Evolutionary conservation across 345 rosid species (phyloP), one percentile per base, ranked within the genome.

Genomic region (Boechera divaricarpa): DNA sequence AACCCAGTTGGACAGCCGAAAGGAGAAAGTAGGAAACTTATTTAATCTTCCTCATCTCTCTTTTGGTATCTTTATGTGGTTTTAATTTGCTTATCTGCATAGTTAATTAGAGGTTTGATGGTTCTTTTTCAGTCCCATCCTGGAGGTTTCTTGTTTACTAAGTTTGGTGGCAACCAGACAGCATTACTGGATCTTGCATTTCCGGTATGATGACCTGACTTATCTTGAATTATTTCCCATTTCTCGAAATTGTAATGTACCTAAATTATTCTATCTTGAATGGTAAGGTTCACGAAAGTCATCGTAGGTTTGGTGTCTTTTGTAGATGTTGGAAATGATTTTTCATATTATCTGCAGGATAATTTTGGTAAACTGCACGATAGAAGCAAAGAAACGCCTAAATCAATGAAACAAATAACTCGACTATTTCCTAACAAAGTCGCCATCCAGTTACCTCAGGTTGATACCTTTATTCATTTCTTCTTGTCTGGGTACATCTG

Each of bases 401-500:
- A 96, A 86, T 79, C 92, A 28, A 76, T 89, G 93, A 96, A 92
- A 84, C 99, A 96, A 69, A 87, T 96, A 38, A 81, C 89, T 65
- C 84, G 98, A 45, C 93, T 96, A 60, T 90, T 96, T 77, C 97
- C 99, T 5, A 92, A 96, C 85, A 96, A 93, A 92, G 91, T 96
- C 72, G 75, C 90, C n/a, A 87, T 96, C 81, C 99, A 96, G 80
- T 74, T 91, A 61, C 99, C 99, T 84, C 98, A 93, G 98, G 99
- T 95, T 55, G 52, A 73, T 67, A 44, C 77, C 41, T 44, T 26
- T 21, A 47, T 62, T 51, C 38, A 47, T 48, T n/a, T 31, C 31
- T 70, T 52, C 53, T 61, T 73, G 31, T 56, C 13, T 54, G 21
- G 5, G 38, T 41, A 33, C 51, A 12, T 61, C 41, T 68, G 2